Evolutionary conservation across 192 early-diverging fungal genomes (phyloP), one percentile per base, ranked within the genome.

Genomic region (Chytriomyces sp.): DNA sequence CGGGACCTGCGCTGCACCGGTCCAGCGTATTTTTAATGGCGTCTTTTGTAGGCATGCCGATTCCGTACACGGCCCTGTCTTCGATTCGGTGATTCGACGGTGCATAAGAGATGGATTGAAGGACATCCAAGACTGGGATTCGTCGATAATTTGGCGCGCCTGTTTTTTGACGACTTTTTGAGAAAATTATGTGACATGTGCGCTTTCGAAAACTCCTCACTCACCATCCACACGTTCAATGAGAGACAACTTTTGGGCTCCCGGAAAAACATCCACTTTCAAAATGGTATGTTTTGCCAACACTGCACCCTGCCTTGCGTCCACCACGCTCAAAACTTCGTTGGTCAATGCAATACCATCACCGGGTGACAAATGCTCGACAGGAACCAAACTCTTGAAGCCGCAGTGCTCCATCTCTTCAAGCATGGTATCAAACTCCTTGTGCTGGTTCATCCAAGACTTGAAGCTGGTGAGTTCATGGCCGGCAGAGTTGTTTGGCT

Each of bases 181-280:
- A 2, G 1, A 28, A 11, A 64, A 59, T 59, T 23, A n/a, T 16
- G 35, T 16, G 24, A 24, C 63, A 20, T 64, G 0, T 57, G 11
- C 53, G 3, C 13, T 11, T 11, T 57, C 11, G 13, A 2, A 2
- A 20, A 20, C 53, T 18, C 13, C 13, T 11, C 11, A 43, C 61
- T 35, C 24, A 80, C 78, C 88, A 18, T 91, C 88, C 5, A 91
- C 77, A 8, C 89, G 85, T 57, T 91, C 90, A 59, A 77, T 76
- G 8, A 90, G 76, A 16, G 81, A 85, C 77, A 91, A 75, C 67
- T 89, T 87, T 76, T 91, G 90, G 35, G 87, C 88, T 2, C 89
- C 88, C 1, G 90, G 90, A 80, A 91, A 91, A 20, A 89, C 81
- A 61, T 91, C 90, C 61, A 77, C 81, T 69, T 91, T 91, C 50